Evolutionary conservation across 805 yeast species (phyloP), one percentile per base, ranked within the genome.

Genomic region (Zygosaccharomyces gambellarensis): DNA sequence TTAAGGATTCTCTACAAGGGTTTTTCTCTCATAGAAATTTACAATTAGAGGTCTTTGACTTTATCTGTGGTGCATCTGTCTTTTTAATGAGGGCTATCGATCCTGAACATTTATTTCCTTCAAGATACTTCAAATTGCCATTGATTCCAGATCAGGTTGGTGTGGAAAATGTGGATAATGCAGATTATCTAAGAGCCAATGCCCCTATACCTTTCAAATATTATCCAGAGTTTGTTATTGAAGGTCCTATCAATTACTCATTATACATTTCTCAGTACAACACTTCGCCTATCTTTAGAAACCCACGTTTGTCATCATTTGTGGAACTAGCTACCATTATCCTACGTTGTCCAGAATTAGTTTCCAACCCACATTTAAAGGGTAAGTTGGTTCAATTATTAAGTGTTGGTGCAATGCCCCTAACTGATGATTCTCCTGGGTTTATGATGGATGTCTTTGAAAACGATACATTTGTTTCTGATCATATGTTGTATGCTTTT

Each of bases 311-410:
- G 45, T 69, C 72, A 30, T 69, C 74, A 5, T 79, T 87, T 55
- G 79, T 87, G 40, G 90, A 87, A 55, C 83, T 89, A 64, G 74
- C 84, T 0, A 82, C 90, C 14, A 77, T 83, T 1, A 76, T 90
- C 49, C 71, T 94, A 62, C 80, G 97, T 65, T 86, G 94, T 63
- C 90, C 94, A 1, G 94, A 87, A 63, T 64, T 87, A 32, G 75
- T 94, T 45, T 87, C 94, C 47, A 94, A 94, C 62, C 99, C 99
- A 0, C 97, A 94, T 71, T 76, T 94, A 71, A 92, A 94, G 61
- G 83, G 95, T 17, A 80, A 84, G 60, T 71, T 94, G 45, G 85
- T 88, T 19, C 96, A 92, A 64, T 75, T 88, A 23, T 71, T 94
- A 46, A 89, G 85, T 58, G 73, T 76, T 54, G 98, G 98, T 0